phyloP scores from a whole-genome alignment of 139 green algal species.

The Picochlorum sp. region DNA sequence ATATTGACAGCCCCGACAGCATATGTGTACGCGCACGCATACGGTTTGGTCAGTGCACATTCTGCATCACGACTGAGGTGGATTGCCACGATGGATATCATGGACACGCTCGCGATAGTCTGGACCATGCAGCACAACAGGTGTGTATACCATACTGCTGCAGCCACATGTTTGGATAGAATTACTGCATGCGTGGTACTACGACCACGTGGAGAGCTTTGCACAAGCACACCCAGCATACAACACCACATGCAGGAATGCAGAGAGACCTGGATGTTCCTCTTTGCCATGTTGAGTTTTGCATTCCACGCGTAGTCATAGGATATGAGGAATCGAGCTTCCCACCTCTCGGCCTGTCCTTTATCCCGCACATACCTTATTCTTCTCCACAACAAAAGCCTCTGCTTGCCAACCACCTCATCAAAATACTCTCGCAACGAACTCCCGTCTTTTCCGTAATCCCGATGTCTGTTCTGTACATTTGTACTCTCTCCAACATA shows the following conservation, averaged over 20 bases:
- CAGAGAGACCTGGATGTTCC: not conserved
- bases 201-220: no score
- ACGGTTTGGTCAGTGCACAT: not conserved
- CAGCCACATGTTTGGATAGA: not conserved
- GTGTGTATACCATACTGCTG: not conserved
- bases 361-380: conserved; percentile 4
- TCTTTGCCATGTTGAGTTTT: conserved; percentile 1
- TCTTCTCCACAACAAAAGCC: conserved; percentile 1
- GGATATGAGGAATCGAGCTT: conserved; percentile 2
- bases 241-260: conserved; percentile 7
- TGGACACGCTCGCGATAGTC: not conserved
- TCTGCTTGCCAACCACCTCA: not conserved
- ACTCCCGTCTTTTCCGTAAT: conserved; percentile 4
- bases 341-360: conserved; percentile 6
- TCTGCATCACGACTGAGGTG: not conserved
- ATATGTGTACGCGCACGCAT: no score
- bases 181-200: not conserved
- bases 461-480: not conserved
- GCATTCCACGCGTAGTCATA: conserved; percentile 16
- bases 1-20: no score
- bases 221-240: conserved; percentile 1
- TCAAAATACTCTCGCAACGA: conserved; percentile 2
- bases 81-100: not conserved
- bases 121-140: not conserved
- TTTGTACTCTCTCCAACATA: conserved; percentile 8